Percentiles rank a stretch among this genome's conserved stretches.
These are phyloP conservation scores for Pyricularia pennisetigena DNA, from an alignment of 2,329 filamentous ascomycete species.

Conservation along the genomic window DNA sequence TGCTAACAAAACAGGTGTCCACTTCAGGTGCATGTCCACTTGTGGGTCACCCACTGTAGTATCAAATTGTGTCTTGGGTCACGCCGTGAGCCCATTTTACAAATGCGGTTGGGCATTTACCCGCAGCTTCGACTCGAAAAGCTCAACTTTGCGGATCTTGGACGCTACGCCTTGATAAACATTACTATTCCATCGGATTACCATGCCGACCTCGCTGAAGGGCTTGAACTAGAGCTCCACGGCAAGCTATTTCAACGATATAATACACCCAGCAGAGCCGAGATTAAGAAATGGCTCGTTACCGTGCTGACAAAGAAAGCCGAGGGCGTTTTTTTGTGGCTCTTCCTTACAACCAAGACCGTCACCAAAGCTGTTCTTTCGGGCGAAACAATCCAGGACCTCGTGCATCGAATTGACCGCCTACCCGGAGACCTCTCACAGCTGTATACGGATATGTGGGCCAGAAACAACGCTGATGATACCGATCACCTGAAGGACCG, in stretches of 20 bases:
- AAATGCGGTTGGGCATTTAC: neutral
- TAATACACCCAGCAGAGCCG: neutral
- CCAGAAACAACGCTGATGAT: neutral
- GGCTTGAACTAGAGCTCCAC: neutral
- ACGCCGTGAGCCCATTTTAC: neutral
- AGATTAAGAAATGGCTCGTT: neutral
- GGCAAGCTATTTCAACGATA: neutral
- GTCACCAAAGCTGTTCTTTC: neutral
- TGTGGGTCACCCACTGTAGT: too few species aligned
- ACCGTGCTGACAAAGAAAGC: neutral
- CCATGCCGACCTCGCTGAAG: neutral
- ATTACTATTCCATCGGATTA: neutral
- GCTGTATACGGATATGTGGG: slow-evolving; percentile 2
- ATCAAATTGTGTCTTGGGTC: slow-evolving; percentile 2
- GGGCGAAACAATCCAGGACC: neutral
- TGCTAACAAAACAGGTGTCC: too few species aligned
- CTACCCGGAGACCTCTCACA: neutral
- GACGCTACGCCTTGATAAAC: neutral
- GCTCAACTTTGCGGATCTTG: neutral
- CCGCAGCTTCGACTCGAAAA: neutral
- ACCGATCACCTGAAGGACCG: neutral
- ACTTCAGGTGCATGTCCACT: too few species aligned
- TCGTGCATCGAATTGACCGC: neutral
- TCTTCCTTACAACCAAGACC: neutral
- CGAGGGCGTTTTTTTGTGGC: slow-evolving; percentile 3